Conservation (phyloP, 768 basidiomycete genomes). For the Mycena pura region DNA sequence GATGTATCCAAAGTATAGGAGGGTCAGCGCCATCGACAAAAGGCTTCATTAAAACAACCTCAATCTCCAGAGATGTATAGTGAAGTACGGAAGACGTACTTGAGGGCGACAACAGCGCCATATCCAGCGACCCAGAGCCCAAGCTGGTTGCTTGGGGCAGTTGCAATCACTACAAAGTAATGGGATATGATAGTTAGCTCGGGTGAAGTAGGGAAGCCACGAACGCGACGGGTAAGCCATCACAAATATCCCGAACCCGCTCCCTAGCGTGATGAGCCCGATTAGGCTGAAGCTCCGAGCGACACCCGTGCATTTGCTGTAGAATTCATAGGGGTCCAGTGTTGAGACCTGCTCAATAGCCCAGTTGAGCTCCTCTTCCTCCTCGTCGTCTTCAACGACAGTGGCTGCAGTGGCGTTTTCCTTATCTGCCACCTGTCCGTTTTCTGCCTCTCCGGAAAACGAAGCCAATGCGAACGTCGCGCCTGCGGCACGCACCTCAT, state of each 20-base stretch:
- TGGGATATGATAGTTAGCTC: not conserved
- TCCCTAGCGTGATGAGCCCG: conserved; percentile 6
- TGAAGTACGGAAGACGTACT: not conserved
- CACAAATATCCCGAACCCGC: not conserved
- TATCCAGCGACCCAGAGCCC: conserved; percentile 18
- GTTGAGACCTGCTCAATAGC: conserved; percentile 2
- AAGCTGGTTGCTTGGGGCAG: conserved; percentile 5
- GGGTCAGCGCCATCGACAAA: not conserved
- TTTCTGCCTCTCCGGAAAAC: not conserved
- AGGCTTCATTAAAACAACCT: conserved; percentile 9
- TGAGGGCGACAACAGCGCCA: conserved; percentile 4
- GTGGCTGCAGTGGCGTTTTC: conserved; percentile 4
- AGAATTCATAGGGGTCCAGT: conserved; percentile 11
- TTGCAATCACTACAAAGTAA: conserved; percentile 6
- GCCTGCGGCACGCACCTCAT: conserved; percentile 10
- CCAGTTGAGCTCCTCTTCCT: conserved; percentile 14
- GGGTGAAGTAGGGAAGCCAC: not conserved
- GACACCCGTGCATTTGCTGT: conserved; percentile 9
- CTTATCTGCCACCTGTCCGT: not conserved
- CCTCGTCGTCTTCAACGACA: conserved; percentile 12
- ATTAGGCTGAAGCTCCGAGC: not conserved
- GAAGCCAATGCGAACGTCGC: conserved; percentile 14
- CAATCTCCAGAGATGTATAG: too few species aligned
- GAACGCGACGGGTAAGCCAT: conserved; percentile 11
- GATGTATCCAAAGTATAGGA: not conserved